Base-by-base conservation (phyloP, 768 basidiomycete genomes). In the Hirschioporus abietinus region DNA sequence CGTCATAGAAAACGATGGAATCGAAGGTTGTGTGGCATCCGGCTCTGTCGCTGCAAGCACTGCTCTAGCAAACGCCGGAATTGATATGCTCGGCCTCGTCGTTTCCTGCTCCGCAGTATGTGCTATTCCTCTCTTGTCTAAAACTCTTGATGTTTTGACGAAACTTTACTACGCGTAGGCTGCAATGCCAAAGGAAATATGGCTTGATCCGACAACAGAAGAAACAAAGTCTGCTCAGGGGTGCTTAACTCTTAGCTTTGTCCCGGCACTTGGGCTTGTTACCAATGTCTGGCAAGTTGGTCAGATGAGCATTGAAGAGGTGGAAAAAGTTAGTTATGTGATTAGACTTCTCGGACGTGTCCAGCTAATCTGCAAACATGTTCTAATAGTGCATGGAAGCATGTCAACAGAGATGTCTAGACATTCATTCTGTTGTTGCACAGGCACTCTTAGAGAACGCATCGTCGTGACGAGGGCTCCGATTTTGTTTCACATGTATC, bases 241-340 rank as follows among this genome's bases (percentile, higher is more conserved):
- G 0, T 87, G 84, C n/a, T 68, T 98, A n/a, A 83, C 91, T 0
- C 74, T 96, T 18, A 87, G 95, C 0, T 90, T 89, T 66, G 88
- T 99, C 81, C 96, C 97, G 66, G 96, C 96, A 1, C 80, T 98
- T 35, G 86, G 86, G 34, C 89, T 85, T 7, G 79, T 95, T 12
- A 96, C 95, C 1, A 93, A 86, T 74, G 68, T 96, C n/a, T 94
- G 92, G 90, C 88, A 96, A 75, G 86, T 87, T 6, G 95, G 96
- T 8, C 79, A 82, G 68, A 82, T 91, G 76, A 80, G 78, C 1
- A 74, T 85, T 0, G 79, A 80, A 8, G 79, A 90, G 66, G 78
- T 82, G 26, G 72, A 89, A 35, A 76, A 78, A 72, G 95, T 91
- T 7, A 23, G 18, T 26, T 1, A 75, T 35, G 35, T 36, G 30